Evolutionary conservation across 345 rosid genomes (phyloP).

Genomic region (Hevea brasiliensis): DNA sequence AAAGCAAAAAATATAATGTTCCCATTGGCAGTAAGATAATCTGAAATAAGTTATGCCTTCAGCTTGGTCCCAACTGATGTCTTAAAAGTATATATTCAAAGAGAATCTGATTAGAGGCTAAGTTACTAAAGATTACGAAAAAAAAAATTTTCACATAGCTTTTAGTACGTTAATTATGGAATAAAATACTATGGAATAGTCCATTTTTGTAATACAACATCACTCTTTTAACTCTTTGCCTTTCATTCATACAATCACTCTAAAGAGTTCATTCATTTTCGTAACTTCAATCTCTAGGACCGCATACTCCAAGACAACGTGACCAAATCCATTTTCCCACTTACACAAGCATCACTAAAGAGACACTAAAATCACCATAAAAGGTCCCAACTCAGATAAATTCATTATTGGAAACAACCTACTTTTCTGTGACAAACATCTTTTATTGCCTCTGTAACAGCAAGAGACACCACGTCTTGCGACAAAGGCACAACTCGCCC

Average conservation of each 20-base stretch:
- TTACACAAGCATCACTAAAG: no score
- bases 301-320: not conserved
- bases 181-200: no score
- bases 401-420: constrained; percentile 11
- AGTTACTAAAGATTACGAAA: no score
- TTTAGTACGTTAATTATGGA: no score
- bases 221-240: constrained; percentile 10
- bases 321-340: not conserved
- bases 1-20: no score
- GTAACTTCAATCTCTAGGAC: not conserved
- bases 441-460: constrained; percentile 76
- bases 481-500: constrained; percentile 72
- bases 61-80: no score
- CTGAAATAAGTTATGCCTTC: no score
- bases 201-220: no score
- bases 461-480: constrained; percentile 88
- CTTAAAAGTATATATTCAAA: no score
- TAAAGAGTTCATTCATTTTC: not conserved
- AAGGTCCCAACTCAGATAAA: not conserved
- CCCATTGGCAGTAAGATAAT: no score
- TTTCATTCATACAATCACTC: not conserved
- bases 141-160: no score
- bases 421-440: constrained; percentile 68
- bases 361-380: not conserved
- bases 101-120: no score